Evolutionary conservation across 2,329 filamentous ascomycete genomes (phyloP), one percentile per base, ranked within the genome.

Genomic region (Scedosporium apiospermum): DNA sequence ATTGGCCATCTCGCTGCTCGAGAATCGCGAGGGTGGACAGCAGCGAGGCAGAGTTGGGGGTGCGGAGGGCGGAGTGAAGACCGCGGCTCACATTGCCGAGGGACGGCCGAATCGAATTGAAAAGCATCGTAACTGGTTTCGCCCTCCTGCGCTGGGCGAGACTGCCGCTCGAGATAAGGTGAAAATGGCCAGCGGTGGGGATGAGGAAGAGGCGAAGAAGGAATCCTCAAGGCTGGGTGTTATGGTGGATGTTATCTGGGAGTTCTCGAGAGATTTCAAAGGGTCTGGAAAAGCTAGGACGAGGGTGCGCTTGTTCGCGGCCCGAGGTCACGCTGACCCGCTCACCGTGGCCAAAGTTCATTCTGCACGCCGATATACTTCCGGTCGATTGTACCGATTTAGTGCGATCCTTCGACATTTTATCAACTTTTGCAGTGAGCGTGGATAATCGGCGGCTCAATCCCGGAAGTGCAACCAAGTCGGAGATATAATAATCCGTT

Each of bases 11-110:
- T 70, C 88, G 87, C 77, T 98, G 95, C 78, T 99, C 95, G 65
- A 99, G 85, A 62, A 99, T 80, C 57, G 93, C 93, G 63, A 99
- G 84, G 42, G 93, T 95, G 60, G 93, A 97, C 64, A 96, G 82
- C 65, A 96, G 80, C 69, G 84, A 68, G 57, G 69, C n/a, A 4
- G 26, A 18, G 16, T 30, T 55, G 18, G 51, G n/a, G 30, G 60
- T 21, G 49, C 41, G 49, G 49, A 42, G 38, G 30, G 46, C 21
- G 30, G 49, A 42, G 7, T 23, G 49, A 23, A 61, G 27, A 21
- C 49, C n/a, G 60, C 60, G 46, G 30, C 26, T 61, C 46, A 41
- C 30, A 41, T 26, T 46, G 60, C 46, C 60, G 27, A 61, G n/a
- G 18, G 60, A 51, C 9, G 60, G 60, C 49, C 60, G 60, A 51